Evolutionary conservation across 1,139 yeast species (phyloP), one percentile per base, ranked within the genome.

Genomic region (Nakaseomyces uthaithaninus): DNA sequence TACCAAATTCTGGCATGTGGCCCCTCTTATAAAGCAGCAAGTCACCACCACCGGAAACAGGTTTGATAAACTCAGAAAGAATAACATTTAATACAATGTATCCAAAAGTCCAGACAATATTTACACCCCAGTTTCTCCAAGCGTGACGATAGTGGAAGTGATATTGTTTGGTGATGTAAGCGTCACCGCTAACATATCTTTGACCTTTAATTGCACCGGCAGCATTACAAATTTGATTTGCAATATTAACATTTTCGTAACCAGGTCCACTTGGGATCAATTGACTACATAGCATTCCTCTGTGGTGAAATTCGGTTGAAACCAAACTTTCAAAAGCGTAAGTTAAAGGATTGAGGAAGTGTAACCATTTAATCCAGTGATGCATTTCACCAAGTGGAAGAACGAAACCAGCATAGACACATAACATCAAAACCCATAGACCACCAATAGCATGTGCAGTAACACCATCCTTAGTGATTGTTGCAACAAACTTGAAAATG

Each of bases 41-140:
- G 56, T 77, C 83, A 55, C 80, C 80, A 46, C 77, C 77, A 45
- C 75, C 71, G 46, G 63, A 65, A 24, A 72, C 65, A 11, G 75
- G 77, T 47, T 71, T 69, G 46, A 74, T 57, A 46, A 57, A 67
- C 55, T 77, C 83, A 45, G 75, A 67, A 38, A 73, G 67, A 18
- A 72, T 37, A 38, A 71, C 69, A 47, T 72, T 69, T 23, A 72
- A 43, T 7, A 60, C 57, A 44, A 69, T 55, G 52, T 75, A 75
- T 48, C 71, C 73, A 30, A 69, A 59, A 45, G 74, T 68, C 67
- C 75, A 76, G 25, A 71, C 80, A 48, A 77, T 55, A 41, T 73
- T 60, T 41, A 77, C 68, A 53, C 83, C 85, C 61, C 80, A 66
- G 54, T 77, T 74, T 60, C 83, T 71, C 85, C 86, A 79, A 37